These are phyloP conservation scores for Schizophyllum commune DNA, from an alignment of 1,284 basidiomycete species.

Conservation along the genomic window DNA sequence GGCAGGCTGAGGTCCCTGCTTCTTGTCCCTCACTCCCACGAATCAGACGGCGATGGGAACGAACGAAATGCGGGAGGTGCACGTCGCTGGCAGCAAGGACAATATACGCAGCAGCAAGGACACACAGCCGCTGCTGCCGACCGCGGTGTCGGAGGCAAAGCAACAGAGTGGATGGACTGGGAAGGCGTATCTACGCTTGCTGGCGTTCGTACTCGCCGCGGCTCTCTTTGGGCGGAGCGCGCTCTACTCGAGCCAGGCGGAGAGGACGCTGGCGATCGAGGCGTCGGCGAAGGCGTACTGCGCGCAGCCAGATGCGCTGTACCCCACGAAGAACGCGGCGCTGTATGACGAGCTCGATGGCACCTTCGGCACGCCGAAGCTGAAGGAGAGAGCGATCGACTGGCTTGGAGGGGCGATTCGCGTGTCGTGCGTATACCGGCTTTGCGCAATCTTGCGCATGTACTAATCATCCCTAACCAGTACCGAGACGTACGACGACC, in stretches of 20 bases:
- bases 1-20: not conserved
- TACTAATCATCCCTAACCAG: conserved; percentile 15
- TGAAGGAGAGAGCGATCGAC: conserved; percentile 38
- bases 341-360: conserved; percentile 36
- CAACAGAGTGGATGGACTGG: not conserved
- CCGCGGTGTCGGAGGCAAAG: not conserved
- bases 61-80: not conserved
- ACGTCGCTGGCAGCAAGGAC: no score
- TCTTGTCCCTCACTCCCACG: not conserved
- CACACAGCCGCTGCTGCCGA: not conserved
- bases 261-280: not conserved
- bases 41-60: not conserved
- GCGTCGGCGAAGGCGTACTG: not conserved
- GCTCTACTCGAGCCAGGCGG: not conserved
- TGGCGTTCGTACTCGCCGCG: not conserved
- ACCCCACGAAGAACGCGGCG: conserved; percentile 16
- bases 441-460: conserved; percentile 11
- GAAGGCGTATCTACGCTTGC: not conserved
- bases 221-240: not conserved
- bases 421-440: conserved; percentile 13
- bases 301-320: not conserved
- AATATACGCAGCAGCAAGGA: not conserved
- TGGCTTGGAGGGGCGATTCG: conserved; percentile 49
- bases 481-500: conserved; percentile 39
- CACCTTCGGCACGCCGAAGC: conserved; percentile 33